Evolutionary conservation across 768 basidiomycete genomes (phyloP), one percentile per base, ranked within the genome.

Genomic region (Amanita rimosa): DNA sequence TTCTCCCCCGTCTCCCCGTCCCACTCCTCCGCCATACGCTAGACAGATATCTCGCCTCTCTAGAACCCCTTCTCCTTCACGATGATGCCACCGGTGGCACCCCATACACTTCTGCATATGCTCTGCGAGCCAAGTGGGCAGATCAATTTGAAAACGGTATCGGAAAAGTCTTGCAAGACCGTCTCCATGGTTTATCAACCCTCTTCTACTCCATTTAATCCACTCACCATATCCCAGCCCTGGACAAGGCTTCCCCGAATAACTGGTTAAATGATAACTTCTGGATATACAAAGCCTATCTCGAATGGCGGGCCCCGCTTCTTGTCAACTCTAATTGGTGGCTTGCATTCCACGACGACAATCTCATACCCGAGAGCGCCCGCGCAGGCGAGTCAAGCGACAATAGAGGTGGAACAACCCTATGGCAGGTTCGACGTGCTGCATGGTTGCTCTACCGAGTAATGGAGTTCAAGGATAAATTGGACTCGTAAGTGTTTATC

Each of bases 201-300:
- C 49, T 53, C n/a, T 24, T 46, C 50, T 44, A 2, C 34, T 35
- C 24, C 47, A 51, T 13, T 50, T 26, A 53, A 45, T 29, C 52
- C 46, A 58, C 57, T 55, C 17, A 57, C 53, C 38, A 13, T 43
- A 35, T 42, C 37, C 46, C 62, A 83, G 91, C 86, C 26, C 74
- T 96, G 44, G 92, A 95, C 66, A 79, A 73, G 55, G 67, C 71
- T 1, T 93, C 92, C 6, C 89, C 91, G 0, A 70, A 83, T 62
- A 96, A 95, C 60, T 98, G 94, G 94, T 75, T 98, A 9, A 79
- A 94, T 54, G 93, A 97, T 61, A 91, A 87, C 49, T 83, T 95
- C 55, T 97, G 94, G 95, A 67, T 79, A 50, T 79, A 84, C 56
- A 84, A 85, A 56, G 81, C 89, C 1, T 98, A 98, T 62, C 80